A percentile compares a stretch with the other conserved stretches of the same genome.
These are phyloP conservation scores for Vaccinium vitisidaea DNA, from an alignment of 148 eudicot genomes.

Conservation along the genomic window DNA sequence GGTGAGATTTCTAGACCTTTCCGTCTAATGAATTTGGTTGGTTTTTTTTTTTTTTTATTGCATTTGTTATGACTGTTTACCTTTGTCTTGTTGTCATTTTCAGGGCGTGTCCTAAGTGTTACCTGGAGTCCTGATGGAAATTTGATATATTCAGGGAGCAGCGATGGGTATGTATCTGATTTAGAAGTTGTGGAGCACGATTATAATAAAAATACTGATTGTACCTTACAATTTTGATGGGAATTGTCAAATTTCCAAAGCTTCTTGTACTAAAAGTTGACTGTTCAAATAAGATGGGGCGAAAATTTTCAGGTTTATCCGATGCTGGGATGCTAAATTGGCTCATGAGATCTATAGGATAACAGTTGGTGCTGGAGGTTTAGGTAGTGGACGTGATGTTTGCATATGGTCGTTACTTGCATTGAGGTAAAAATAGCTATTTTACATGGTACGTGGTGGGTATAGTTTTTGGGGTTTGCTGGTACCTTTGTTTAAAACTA, in stretches of 20 bases:
- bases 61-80: background rate
- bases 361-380: conserved; percentile 86
- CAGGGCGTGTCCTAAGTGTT: conserved; percentile 79
- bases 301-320: conserved; percentile 55
- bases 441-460: background rate
- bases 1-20: conserved; percentile 63
- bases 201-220: background rate
- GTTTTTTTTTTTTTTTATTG: background rate
- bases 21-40: background rate
- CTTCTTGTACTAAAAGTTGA: background rate
- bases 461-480: conserved; percentile 3
- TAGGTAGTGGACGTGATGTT: conserved; percentile 67
- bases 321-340: conserved; percentile 78
- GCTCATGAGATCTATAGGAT: conserved; percentile 69
- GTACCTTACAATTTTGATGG: background rate
- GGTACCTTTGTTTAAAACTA: background rate
- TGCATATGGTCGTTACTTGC: conserved; percentile 93
- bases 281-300: background rate
- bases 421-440: conserved; percentile 46
- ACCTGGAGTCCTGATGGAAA: conserved; percentile 80
- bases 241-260: background rate
- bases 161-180: conserved; percentile 69
- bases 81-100: conserved; percentile 14
- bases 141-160: conserved; percentile 77
- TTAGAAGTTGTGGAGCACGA: background rate